Base-by-base conservation (phyloP, 768 basidiomycete species). In the Calvatia gigantea region DNA sequence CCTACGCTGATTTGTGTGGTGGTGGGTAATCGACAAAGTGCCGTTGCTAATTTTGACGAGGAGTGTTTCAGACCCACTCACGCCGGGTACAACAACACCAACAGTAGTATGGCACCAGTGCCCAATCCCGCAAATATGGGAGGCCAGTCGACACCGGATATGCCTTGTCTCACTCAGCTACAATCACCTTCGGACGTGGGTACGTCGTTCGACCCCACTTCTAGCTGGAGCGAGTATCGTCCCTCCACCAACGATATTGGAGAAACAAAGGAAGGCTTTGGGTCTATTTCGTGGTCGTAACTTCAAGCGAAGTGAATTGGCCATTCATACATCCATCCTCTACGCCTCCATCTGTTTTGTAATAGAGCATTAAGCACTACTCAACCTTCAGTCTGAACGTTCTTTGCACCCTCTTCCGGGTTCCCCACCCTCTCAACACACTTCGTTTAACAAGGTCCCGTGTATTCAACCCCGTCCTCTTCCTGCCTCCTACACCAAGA, bases 351-450 rank as follows among this genome's bases (percentile, higher is more conserved):
- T 29, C 46, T 25, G 23, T 15, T n/a, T n/a, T n/a, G n/a, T n/a
- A n/a, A n/a, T n/a, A 53, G 57, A 17, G 51, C 54, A 29, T 54
- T 58, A 52, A 39, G 45, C 7, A 19, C 52, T 25, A 53, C 45
- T n/a, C 21, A 43, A 19, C 42, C 6, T n/a, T n/a, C n/a, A n/a
- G n/a, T n/a, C n/a, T n/a, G n/a, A n/a, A n/a, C n/a, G n/a, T n/a
- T n/a, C n/a, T n/a, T n/a, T n/a, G n/a, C n/a, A n/a, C n/a, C n/a
- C n/a, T n/a, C n/a, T n/a, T n/a, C n/a, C n/a, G n/a, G n/a, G n/a
- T n/a, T n/a, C n/a, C n/a, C n/a, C n/a, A n/a, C n/a, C n/a, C n/a
- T n/a, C n/a, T n/a, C n/a, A n/a, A n/a, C n/a, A n/a, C n/a, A n/a
- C n/a, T n/a, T n/a, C n/a, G n/a, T n/a, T n/a, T n/a, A n/a, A n/a